Percentiles rank a stretch among this genome's conserved stretches.
phyloP scores from a whole-genome alignment of 2,329 filamentous ascomycete genomes.

The Teratosphaeria pseudoeucalypti region DNA sequence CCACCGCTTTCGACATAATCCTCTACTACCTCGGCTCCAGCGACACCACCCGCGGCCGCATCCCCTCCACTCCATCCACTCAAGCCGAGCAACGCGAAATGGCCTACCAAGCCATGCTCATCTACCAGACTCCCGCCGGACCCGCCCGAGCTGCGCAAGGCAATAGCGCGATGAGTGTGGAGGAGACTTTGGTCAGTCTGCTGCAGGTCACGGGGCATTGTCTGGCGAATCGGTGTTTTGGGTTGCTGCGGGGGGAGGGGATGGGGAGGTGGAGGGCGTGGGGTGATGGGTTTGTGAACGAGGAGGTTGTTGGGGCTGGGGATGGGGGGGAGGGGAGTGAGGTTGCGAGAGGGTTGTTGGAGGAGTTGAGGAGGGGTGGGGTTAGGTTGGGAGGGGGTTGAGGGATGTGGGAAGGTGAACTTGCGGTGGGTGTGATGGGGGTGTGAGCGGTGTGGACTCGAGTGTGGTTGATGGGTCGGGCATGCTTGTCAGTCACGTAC shows the following conservation, averaged over 20 bases:
- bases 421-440: not conserved
- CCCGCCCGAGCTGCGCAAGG: not conserved
- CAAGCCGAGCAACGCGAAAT: not conserved
- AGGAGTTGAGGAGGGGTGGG: not conserved
- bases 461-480: no score
- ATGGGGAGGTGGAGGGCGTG: conserved; percentile 1
- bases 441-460: not conserved
- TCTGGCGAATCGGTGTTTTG: not conserved
- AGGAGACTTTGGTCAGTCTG: not conserved
- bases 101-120: not conserved
- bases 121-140: not conserved
- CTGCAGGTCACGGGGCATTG: not conserved
- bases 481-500: not conserved
- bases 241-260: not conserved
- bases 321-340: not conserved
- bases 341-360: not conserved
- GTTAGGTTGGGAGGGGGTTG: not conserved
- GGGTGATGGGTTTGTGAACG: conserved; percentile 1
- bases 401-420: not conserved
- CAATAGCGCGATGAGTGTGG: not conserved
- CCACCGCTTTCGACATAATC: not conserved
- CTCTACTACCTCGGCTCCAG: not conserved
- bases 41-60: not conserved
- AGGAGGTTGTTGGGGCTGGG: not conserved
- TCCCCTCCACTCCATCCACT: not conserved